Percentiles rank a stretch among this genome's conserved stretches.
These are phyloP conservation scores for Rhizophagus prolifer DNA, from an alignment of 192 early-diverging fungal genomes.

Conservation along the genomic window DNA sequence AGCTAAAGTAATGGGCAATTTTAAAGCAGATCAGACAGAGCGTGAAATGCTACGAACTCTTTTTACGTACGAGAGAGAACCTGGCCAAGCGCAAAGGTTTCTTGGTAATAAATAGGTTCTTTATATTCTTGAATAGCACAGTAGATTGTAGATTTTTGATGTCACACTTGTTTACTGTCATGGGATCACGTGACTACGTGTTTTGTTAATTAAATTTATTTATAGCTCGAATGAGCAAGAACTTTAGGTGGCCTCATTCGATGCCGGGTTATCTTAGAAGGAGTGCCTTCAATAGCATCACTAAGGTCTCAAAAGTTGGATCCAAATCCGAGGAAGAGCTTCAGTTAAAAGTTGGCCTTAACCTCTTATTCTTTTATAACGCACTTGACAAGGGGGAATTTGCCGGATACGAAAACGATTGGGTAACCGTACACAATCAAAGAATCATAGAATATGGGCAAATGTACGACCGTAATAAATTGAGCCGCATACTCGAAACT, in stretches of 20 bases:
- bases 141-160: not conserved
- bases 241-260: conserved; percentile 22
- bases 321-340: conserved; percentile 11
- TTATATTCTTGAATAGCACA: conserved; percentile 15
- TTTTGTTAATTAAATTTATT: too few species aligned
- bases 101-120: conserved; percentile 1
- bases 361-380: conserved; percentile 23
- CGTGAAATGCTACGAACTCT: conserved; percentile 20
- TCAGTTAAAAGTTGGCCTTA: conserved; percentile 12
- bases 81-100: conserved; percentile 25
- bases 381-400: conserved; percentile 16
- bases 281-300: conserved; percentile 5
- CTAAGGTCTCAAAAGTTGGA: too few species aligned
- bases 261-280: conserved; percentile 24
- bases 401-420: not conserved
- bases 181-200: too few species aligned
- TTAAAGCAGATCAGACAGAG: not conserved
- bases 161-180: too few species aligned
- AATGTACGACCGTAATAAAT: conserved; percentile 9
- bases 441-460: conserved; percentile 7
- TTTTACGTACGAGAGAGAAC: not conserved
- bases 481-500: not conserved
- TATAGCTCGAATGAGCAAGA: conserved; percentile 23
- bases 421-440: conserved; percentile 7
- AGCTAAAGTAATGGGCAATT: conserved; percentile 20